These are phyloP conservation scores for Paramecium caudatum DNA, from an alignment of 73 alveolate genomes.

Conservation along the genomic window DNA sequence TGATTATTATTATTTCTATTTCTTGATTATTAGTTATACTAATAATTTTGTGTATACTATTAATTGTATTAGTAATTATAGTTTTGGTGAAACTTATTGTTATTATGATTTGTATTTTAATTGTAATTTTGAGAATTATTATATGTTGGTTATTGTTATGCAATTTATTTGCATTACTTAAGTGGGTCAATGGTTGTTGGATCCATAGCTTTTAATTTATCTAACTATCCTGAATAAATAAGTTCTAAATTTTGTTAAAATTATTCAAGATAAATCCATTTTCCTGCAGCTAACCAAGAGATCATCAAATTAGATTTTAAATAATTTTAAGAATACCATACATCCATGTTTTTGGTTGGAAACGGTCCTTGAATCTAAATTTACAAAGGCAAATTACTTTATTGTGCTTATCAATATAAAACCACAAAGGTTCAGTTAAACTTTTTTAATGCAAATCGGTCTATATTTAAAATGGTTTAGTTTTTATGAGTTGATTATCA, in stretches of 20 bases:
- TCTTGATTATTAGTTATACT: slow-evolving; percentile 30
- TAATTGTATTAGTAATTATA: slow-evolving; percentile 14
- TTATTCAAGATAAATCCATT: slow-evolving; percentile 41
- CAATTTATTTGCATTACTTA: too few species aligned
- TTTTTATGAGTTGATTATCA: background rate
- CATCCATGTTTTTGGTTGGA: slow-evolving; percentile 41
- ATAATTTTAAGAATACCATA: slow-evolving; percentile 46
- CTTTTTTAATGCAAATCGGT: background rate
- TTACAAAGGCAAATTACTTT: slow-evolving; percentile 45
- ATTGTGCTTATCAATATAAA: slow-evolving; percentile 34
- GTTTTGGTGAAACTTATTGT: background rate
- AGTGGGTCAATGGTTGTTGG: background rate
- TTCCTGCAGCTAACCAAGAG: slow-evolving; percentile 25
- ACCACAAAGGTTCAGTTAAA: slow-evolving; percentile 26
- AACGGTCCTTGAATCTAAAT: slow-evolving; percentile 61
- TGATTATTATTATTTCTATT: slow-evolving; percentile 28
- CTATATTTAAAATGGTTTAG: slow-evolving; percentile 9
- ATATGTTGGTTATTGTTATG: background rate
- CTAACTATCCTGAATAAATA: background rate
- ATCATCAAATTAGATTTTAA: slow-evolving; percentile 23
- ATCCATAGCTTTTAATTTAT: slow-evolving; percentile 44
- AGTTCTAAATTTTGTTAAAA: background rate
- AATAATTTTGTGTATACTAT: too few species aligned
- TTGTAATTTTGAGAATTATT: background rate
- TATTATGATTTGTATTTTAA: background rate